phyloP scores from a whole-genome alignment of 2,329 filamentous ascomycete genomes.

The Gnomoniopsis smithogilvyi region DNA sequence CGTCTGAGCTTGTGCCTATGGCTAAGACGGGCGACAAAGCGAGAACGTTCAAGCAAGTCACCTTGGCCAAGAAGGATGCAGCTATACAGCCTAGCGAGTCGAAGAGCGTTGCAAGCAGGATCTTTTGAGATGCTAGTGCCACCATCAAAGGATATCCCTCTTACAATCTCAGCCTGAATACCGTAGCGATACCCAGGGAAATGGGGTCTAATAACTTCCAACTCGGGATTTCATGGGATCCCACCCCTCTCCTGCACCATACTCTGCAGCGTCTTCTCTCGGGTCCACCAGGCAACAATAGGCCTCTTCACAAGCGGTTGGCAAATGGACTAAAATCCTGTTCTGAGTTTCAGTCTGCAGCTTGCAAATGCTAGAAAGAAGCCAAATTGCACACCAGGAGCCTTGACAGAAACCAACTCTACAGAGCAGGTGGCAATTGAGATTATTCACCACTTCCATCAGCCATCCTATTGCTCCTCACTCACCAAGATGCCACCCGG shows the following conservation, averaged over 20 bases:
- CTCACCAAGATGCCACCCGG: not conserved
- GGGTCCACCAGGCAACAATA: not conserved
- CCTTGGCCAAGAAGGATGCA: constrained; percentile 46
- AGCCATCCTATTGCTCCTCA: not conserved
- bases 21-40: constrained; percentile 27
- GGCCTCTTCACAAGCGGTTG: not conserved
- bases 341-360: not conserved
- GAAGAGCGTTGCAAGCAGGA: constrained; percentile 60
- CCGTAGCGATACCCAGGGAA: not conserved
- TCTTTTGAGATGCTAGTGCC: constrained; percentile 44
- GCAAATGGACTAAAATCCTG: not conserved
- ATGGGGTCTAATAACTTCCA: not conserved
- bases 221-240: not conserved
- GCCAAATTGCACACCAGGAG: not conserved
- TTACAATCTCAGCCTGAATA: not conserved
- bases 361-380: not conserved
- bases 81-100: constrained; percentile 52
- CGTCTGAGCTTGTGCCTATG: not conserved
- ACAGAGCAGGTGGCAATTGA: not conserved
- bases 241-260: not conserved
- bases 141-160: not conserved
- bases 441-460: not conserved
- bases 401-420: not conserved
- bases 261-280: not conserved
- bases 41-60: constrained; percentile 65